phyloP scores from a whole-genome alignment of 1,284 basidiomycete species.

The Cryptococcus wingfieldii region DNA sequence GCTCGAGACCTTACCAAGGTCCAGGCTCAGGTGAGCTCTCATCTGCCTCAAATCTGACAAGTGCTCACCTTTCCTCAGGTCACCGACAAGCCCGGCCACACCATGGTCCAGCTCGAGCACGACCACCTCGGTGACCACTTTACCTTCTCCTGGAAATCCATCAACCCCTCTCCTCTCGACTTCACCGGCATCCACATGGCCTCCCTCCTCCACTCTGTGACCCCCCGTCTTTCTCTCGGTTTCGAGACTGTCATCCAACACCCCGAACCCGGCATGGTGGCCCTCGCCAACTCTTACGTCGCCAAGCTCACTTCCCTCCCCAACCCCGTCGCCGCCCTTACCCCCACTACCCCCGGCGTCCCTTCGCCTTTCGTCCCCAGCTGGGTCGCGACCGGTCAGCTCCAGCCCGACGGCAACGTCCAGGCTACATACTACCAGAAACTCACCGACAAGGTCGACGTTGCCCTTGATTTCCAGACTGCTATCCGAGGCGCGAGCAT shows the following conservation, averaged over 20 bases:
- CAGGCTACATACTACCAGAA: slow-evolving; percentile 97
- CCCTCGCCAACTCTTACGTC: slow-evolving; percentile 77
- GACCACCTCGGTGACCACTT: slow-evolving; percentile 89
- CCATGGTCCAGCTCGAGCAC: slow-evolving; percentile 90
- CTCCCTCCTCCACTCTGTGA: slow-evolving; percentile 92
- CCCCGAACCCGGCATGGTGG: slow-evolving; percentile 66
- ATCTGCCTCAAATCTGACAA: slow-evolving; percentile 15
- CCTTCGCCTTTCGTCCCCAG: slow-evolving; percentile 51
- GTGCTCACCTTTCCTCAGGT: slow-evolving; percentile 26
- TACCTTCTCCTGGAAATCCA: slow-evolving; percentile 78
- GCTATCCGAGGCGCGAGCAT: slow-evolving; percentile 62
- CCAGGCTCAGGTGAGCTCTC: slow-evolving; percentile 71
- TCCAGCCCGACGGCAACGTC: slow-evolving; percentile 78
- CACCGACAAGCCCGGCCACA: slow-evolving; percentile 60
- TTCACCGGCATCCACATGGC: slow-evolving; percentile 90
- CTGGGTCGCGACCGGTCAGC: slow-evolving; percentile 91
- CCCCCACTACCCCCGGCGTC: slow-evolving; percentile 28
- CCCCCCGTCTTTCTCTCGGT: slow-evolving; percentile 84
- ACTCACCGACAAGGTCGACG: slow-evolving; percentile 93
- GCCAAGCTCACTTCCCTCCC: slow-evolving; percentile 72
- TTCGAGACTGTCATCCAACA: slow-evolving; percentile 82
- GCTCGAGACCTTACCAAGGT: slow-evolving; percentile 75
- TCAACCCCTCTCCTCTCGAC: slow-evolving; percentile 89
- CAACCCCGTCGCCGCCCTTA: slow-evolving; percentile 47
- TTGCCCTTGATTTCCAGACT: slow-evolving; percentile 89